Conservation (phyloP, 202 grass and related monocot species). For the Elaeis oleifera region DNA sequence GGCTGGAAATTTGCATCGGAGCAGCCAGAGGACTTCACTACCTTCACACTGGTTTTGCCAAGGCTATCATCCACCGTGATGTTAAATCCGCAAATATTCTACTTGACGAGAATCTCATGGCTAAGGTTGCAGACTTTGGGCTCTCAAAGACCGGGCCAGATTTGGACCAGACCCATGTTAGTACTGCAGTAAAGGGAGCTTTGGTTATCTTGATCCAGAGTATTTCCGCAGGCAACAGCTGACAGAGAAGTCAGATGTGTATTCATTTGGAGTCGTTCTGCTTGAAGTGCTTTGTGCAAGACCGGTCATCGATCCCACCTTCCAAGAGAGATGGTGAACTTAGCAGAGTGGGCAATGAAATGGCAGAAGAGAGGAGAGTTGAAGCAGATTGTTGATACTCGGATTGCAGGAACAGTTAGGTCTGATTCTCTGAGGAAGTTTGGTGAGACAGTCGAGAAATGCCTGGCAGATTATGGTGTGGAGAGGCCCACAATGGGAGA, state of each 20-base stretch:
- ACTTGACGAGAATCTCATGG: slow-evolving; percentile 85
- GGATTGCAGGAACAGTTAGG: slow-evolving; percentile 53
- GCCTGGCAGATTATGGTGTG: slow-evolving; percentile 76
- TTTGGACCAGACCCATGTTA: slow-evolving; percentile 91
- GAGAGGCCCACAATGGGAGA: slow-evolving; percentile 84
- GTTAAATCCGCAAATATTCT: slow-evolving; percentile 98
- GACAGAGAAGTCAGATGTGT: slow-evolving; percentile 95
- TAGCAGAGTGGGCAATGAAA: slow-evolving; percentile 94
- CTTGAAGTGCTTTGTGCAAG: slow-evolving; percentile 89
- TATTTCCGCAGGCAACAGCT: slow-evolving; percentile 81
- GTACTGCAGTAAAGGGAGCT: slow-evolving; percentile 96
- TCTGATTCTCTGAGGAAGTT: slow-evolving; percentile 87
- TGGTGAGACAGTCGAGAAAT: slow-evolving; percentile 80
- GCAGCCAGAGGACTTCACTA: slow-evolving; percentile 89
- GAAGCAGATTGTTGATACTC: slow-evolving; percentile 68
- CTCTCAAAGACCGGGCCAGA: slow-evolving; percentile 89
- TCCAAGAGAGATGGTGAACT: slow-evolving; percentile 81
- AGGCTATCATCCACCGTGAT: slow-evolving; percentile 93
- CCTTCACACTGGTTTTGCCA: slow-evolving; percentile 81
- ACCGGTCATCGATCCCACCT: slow-evolving; percentile 91
- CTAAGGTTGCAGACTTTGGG: slow-evolving; percentile 87
- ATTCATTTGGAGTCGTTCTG: slow-evolving; percentile 89
- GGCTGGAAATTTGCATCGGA: slow-evolving; percentile 93
- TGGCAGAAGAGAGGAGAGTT: slow-evolving; percentile 87
- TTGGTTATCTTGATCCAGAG: slow-evolving; percentile 95